Percentiles rank a stretch among this genome's conserved stretches.
phyloP scores from a whole-genome alignment of 2,329 filamentous ascomycete species.

The Phoma sp. region DNA sequence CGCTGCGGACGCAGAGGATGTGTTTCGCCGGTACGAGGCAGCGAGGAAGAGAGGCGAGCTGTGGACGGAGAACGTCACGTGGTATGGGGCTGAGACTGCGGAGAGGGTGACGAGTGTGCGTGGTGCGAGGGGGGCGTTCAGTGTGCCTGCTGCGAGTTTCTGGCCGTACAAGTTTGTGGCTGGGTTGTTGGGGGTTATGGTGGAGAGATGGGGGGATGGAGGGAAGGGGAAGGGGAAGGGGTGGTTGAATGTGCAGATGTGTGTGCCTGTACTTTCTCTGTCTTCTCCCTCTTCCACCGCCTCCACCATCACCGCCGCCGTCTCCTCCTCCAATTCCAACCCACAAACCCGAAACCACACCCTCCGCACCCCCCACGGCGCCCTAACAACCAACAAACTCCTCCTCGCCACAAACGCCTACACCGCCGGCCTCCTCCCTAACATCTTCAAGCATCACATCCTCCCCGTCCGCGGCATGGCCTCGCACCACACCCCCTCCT shows the following conservation, averaged over 20 bases:
- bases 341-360: too few species aligned
- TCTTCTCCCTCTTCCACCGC: slow-evolving; percentile 2
- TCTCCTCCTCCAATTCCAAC: too few species aligned
- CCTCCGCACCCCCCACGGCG: slow-evolving; percentile 18
- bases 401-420: slow-evolving; percentile 40
- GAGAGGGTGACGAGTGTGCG: slow-evolving; percentile 28
- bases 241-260: slow-evolving; percentile 32
- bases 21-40: slow-evolving; percentile 17
- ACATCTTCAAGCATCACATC: slow-evolving; percentile 47
- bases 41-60: slow-evolving; percentile 10
- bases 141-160: slow-evolving; percentile 20
- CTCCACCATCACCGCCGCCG: too few species aligned
- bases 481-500: slow-evolving; percentile 21
- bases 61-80: slow-evolving; percentile 27
- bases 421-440: slow-evolving; percentile 29
- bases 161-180: slow-evolving; percentile 42
- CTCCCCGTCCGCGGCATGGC: slow-evolving; percentile 43
- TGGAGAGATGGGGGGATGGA: slow-evolving; percentile 16
- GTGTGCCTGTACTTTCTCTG: slow-evolving; percentile 23
- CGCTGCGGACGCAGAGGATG: slow-evolving; percentile 1
- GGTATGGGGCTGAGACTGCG: slow-evolving; percentile 9
- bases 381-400: slow-evolving; percentile 24
- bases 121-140: slow-evolving; percentile 28
- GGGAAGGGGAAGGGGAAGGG: neutral
- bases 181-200: slow-evolving; percentile 22